Base-by-base conservation (phyloP, 805 yeast genomes). In the Suhomyces faveliae region DNA sequence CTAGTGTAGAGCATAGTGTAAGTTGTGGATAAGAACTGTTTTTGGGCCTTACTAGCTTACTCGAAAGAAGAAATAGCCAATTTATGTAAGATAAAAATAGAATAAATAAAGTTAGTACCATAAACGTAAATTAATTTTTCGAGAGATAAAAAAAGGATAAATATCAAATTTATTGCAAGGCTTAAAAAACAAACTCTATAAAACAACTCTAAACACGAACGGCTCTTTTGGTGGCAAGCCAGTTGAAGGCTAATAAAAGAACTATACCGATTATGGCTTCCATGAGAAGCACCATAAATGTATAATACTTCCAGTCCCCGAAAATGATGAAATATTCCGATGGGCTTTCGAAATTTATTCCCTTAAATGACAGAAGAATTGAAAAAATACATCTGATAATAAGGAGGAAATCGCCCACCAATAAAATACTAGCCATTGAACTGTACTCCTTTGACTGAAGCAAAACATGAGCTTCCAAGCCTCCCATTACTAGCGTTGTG, bases 281-380 rank as follows among this genome's bases (percentile, higher is more conserved):
- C 20, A 35, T 33, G 12, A 51, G 35, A 10, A 47, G 21, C 1
- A 35, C 48, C 43, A 51, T 15, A 20, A 45, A 51, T 9, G 54
- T 30, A 20, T 48, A 48, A 30, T 48, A 48, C 42, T 48, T 48
- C 43, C 35, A 48, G 35, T 48, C 51, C 27, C 51, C 51, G 25
- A 35, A 45, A 22, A 48, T 27, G 5, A 48, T 23, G 4, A 43
- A 35, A 33, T 40, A 45, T 21, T 45, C 6, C 11, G 43, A 45
- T 10, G 48, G 48, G n/a, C n/a, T 11, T 2, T 19, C 10, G 15
- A 48, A 48, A 30, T 39, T 38, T 27, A 45, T 41, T 7, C 48
- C 48, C 15, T 44, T 29, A 24, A 48, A 40, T 2, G 51, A 19
- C 15, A 23, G 6, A 22, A 45, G 21, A 2, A 48, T 23, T 5